A percentile compares a stretch with the other conserved stretches of the same genome.
Conservation (phyloP, 305 asterid genomes). For the Fraxinus greggii region DNA sequence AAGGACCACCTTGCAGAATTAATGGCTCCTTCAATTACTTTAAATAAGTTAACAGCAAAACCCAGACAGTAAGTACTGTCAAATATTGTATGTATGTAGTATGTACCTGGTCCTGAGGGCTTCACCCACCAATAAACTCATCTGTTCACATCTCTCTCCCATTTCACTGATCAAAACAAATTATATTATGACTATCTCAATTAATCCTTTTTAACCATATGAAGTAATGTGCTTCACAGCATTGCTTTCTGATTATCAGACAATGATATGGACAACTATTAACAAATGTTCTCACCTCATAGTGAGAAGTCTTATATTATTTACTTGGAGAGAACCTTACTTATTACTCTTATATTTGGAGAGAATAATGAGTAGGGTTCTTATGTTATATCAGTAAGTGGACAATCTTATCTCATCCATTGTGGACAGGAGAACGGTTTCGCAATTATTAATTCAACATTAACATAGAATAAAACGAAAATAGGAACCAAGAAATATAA, state of each 20-base stretch:
- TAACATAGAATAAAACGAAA: not conserved
- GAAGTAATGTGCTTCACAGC: not conserved
- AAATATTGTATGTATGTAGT: constrained; percentile 21
- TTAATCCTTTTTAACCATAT: not conserved
- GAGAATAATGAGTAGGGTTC: too few relatives aligned
- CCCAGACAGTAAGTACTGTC: not conserved
- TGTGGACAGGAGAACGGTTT: too few relatives aligned
- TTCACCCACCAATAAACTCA: constrained; percentile 7
- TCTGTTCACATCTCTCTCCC: constrained; percentile 23
- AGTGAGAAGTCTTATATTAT: too few relatives aligned
- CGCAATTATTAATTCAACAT: not conserved
- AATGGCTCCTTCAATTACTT: constrained; percentile 18
- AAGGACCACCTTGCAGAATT: constrained; percentile 32
- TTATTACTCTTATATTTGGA: too few relatives aligned
- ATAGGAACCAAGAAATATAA: not conserved
- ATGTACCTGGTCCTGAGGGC: constrained; percentile 27
- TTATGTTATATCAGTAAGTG: too few relatives aligned
- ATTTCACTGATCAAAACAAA: constrained; percentile 1
- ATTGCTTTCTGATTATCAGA: not conserved
- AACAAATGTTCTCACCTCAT: too few relatives aligned
- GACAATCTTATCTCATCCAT: too few relatives aligned
- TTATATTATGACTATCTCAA: constrained; percentile 1
- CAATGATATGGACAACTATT: not conserved
- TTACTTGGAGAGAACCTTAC: too few relatives aligned
- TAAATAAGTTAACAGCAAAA: not conserved